These are phyloP conservation scores for Zarea fungicola DNA, from an alignment of 2,329 filamentous ascomycete species.

Conservation along the genomic window DNA sequence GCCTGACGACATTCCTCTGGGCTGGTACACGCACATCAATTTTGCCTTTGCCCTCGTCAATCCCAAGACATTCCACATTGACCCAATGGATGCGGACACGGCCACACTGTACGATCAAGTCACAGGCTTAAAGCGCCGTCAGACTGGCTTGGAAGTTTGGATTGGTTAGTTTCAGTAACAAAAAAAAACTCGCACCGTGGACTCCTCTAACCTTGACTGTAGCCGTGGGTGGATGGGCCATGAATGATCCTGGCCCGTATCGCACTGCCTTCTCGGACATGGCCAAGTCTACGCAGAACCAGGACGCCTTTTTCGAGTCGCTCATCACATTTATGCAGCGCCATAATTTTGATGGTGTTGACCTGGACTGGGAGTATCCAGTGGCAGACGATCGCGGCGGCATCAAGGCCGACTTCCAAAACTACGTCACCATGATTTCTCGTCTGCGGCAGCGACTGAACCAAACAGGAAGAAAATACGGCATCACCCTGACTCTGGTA, in stretches of 20 bases:
- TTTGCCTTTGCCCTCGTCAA: slow-evolving; percentile 30
- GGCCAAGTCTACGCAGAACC: neutral
- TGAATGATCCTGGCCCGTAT: slow-evolving; percentile 30
- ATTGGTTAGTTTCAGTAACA: no score
- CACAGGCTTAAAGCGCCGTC: slow-evolving; percentile 24
- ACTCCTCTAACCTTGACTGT: no score
- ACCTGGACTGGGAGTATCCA: slow-evolving; percentile 28
- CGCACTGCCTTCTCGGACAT: slow-evolving; percentile 15
- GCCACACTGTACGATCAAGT: slow-evolving; percentile 1
- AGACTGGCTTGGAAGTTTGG: slow-evolving; percentile 25
- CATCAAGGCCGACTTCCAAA: neutral
- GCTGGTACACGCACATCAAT: slow-evolving; percentile 27
- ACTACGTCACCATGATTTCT: slow-evolving; percentile 8
- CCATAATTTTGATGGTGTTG: slow-evolving; percentile 27
- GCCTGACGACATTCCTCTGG: slow-evolving; percentile 21
- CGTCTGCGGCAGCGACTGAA: no score
- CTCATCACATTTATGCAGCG: slow-evolving; percentile 17
- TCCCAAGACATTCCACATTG: slow-evolving; percentile 23
- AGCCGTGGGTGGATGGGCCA: slow-evolving; percentile 32
- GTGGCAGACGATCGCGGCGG: neutral
- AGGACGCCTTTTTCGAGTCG: slow-evolving; percentile 4
- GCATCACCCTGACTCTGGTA: no score
- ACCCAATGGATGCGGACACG: neutral
- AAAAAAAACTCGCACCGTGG: no score
- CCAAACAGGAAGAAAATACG: no score